phyloP scores from a whole-genome alignment of 805 yeast species.

The Yarrowia sp. region DNA sequence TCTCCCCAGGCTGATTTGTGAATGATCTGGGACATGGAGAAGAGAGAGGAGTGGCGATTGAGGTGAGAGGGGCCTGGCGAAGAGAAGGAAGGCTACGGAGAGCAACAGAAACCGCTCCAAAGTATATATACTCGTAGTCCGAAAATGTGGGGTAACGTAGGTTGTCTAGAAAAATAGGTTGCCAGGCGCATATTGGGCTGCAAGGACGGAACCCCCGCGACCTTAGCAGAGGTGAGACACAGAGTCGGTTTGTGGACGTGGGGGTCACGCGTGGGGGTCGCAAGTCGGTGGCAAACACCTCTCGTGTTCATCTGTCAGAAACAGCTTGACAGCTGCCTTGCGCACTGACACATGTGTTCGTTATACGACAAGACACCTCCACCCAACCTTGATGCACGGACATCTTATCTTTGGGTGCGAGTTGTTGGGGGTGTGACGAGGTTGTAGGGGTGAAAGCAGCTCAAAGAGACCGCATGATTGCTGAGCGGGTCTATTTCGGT shows the following conservation, averaged over 20 bases:
- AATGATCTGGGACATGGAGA: constrained; percentile 2
- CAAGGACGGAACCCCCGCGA: background rate
- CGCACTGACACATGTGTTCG: no score
- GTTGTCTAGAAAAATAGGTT: background rate
- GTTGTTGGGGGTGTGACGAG: no score
- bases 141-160: background rate
- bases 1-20: background rate
- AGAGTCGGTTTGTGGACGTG: background rate
- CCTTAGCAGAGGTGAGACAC: background rate
- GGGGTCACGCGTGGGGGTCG: background rate
- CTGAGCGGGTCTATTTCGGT: no score
- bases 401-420: background rate
- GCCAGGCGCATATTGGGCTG: background rate
- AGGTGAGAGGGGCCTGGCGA: no score
- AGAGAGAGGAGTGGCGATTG: no score
- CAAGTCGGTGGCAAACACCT: no score
- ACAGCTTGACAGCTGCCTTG: no score
- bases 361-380: background rate
- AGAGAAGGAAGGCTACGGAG: background rate
- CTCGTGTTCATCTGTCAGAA: no score
- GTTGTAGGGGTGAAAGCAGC: no score
- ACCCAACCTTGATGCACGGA: constrained; percentile 2
- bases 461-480: no score
- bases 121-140: background rate
- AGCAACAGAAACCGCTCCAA: background rate